phyloP scores from a whole-genome alignment of 345 rosid species.

The Microcos paniculata region DNA sequence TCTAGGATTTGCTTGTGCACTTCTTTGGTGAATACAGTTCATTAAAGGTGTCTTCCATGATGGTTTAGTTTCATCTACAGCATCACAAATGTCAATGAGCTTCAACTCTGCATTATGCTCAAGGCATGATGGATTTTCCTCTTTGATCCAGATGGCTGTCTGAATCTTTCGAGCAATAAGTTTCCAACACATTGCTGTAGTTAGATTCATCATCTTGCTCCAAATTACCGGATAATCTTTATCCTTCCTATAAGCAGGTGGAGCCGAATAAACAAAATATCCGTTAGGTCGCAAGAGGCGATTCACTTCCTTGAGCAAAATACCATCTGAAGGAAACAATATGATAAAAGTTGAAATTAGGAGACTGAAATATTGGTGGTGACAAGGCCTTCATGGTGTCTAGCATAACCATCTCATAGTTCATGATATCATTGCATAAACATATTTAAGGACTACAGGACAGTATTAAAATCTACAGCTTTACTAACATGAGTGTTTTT shows the following conservation, averaged over 20 bases:
- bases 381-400: background rate
- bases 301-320: slow-evolving; percentile 84
- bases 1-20: slow-evolving; percentile 26
- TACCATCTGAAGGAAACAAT: slow-evolving; percentile 62
- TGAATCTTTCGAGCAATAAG: slow-evolving; percentile 80
- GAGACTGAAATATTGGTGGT: background rate
- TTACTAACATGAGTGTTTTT: background rate
- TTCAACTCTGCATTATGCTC: slow-evolving; percentile 55
- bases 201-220: slow-evolving; percentile 69
- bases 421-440: background rate
- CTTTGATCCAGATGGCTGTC: slow-evolving; percentile 93
- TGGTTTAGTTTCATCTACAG: slow-evolving; percentile 49
- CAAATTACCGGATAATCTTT: slow-evolving; percentile 84
- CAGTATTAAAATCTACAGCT: background rate
- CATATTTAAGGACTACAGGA: background rate
- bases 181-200: slow-evolving; percentile 94
- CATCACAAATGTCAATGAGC: slow-evolving; percentile 58
- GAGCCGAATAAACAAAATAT: slow-evolving; percentile 90
- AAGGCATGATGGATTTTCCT: slow-evolving; percentile 60
- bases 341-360: background rate
- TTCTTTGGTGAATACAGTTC: slow-evolving; percentile 53
- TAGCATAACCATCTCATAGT: background rate
- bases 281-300: slow-evolving; percentile 81
- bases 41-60: slow-evolving; percentile 77
- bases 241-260: slow-evolving; percentile 82